Conservation (phyloP, 768 basidiomycete species). For the Aureoboletus auriporus region DNA sequence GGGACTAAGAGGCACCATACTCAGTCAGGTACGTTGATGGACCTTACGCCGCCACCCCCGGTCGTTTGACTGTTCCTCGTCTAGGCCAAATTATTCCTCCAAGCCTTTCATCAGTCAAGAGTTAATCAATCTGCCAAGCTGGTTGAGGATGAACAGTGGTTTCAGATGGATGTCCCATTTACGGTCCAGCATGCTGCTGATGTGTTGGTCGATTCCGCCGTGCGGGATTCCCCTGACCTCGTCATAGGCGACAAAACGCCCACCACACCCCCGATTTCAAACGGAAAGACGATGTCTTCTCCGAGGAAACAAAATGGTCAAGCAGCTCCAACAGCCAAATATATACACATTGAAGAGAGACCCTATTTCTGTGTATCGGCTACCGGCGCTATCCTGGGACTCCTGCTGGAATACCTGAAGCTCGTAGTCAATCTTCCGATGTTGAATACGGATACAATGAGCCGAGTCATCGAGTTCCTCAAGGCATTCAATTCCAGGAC, state of each 20-base stretch:
- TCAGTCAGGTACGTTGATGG: slow-evolving; percentile 60
- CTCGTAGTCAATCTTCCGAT: slow-evolving; percentile 84
- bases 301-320: slow-evolving; percentile 18
- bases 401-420: slow-evolving; percentile 82
- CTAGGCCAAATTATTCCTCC: slow-evolving; percentile 84
- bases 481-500: slow-evolving; percentile 98
- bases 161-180: slow-evolving; percentile 62
- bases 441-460: slow-evolving; percentile 94
- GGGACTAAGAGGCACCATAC: slow-evolving; percentile 79
- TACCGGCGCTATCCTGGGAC: slow-evolving; percentile 66
- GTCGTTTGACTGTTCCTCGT: slow-evolving; percentile 1
- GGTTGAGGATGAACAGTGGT: slow-evolving; percentile 97
- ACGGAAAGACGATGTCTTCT: slow-evolving; percentile 13
- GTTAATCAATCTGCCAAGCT: slow-evolving; percentile 79
- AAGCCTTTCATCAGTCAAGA: slow-evolving; percentile 77
- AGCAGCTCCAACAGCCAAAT: slow-evolving; percentile 42
- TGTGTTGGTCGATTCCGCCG: slow-evolving; percentile 74
- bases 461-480: slow-evolving; percentile 88
- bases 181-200: slow-evolving; percentile 68
- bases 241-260: slow-evolving; percentile 28
- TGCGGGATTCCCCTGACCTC: slow-evolving; percentile 75
- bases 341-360: slow-evolving; percentile 76
- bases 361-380: slow-evolving; percentile 84
- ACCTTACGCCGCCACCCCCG: background rate
- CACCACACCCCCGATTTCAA: slow-evolving; percentile 1